Conservation (phyloP, 192 early-diverging fungal genomes). For the Linnemannia elongata region DNA sequence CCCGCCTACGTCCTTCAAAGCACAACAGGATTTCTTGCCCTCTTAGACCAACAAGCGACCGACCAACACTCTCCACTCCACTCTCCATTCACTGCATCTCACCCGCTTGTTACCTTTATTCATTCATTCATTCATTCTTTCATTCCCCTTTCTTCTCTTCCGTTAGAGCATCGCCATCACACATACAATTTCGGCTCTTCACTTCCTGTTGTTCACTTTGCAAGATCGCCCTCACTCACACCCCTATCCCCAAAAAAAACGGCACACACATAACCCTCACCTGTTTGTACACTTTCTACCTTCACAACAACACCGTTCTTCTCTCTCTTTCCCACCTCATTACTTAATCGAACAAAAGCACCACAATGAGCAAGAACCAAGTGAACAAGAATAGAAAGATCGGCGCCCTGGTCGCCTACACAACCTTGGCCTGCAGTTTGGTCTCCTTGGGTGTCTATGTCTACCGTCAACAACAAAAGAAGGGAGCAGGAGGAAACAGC, state of each 20-base stretch:
- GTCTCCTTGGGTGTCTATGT: conserved; percentile 41
- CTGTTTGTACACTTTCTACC: too few species aligned
- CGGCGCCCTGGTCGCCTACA: conserved; percentile 42
- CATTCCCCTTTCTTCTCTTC: too few species aligned
- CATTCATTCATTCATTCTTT: not conserved
- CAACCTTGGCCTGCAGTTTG: conserved; percentile 41
- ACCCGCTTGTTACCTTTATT: not conserved
- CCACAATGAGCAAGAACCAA: conserved; percentile 41
- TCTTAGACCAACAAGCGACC: not conserved
- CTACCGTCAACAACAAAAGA: conserved; percentile 38
- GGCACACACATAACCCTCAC: not conserved
- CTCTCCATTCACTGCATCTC: too few species aligned
- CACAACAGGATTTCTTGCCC: not conserved
- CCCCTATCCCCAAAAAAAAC: not conserved
- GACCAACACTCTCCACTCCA: not conserved
- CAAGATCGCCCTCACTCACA: conserved; percentile 7
- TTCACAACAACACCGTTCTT: not conserved
- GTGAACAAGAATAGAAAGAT: conserved; percentile 34
- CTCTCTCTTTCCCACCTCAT: not conserved
- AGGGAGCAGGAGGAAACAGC: not conserved
- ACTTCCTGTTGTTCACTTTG: conserved; percentile 32
- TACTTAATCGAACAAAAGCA: not conserved
- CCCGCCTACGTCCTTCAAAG: not conserved
- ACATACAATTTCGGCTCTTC: not conserved
- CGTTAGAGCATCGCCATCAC: not conserved